These are phyloP conservation scores for Candida glucosophila DNA, from an alignment of 1,139 yeast species.

Conservation along the genomic window DNA sequence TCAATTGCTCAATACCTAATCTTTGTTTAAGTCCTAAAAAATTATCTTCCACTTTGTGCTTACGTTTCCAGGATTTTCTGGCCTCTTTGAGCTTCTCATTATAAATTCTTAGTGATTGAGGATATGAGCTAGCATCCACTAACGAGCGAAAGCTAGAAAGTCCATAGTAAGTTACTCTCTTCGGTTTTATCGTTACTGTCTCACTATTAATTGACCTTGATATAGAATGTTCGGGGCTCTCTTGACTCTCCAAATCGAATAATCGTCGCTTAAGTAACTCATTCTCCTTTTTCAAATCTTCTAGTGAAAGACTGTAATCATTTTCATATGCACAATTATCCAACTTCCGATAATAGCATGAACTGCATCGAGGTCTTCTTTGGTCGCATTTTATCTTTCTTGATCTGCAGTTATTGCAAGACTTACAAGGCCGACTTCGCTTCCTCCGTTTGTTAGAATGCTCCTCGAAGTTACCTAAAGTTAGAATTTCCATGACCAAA, in stretches of 20 bases:
- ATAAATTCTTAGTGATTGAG: background rate
- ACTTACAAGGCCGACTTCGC: slow-evolving; percentile 34
- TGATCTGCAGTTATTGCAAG: slow-evolving; percentile 40
- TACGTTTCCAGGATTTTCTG: slow-evolving; percentile 1
- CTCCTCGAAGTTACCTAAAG: slow-evolving; percentile 1
- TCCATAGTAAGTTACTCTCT: slow-evolving; percentile 1
- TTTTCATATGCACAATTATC: slow-evolving; percentile 1
- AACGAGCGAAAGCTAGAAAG: background rate
- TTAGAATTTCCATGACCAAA: slow-evolving; percentile 3
- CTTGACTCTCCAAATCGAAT: background rate
- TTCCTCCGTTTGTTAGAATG: slow-evolving; percentile 1
- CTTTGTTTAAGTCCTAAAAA: background rate
- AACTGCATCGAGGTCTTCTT: slow-evolving; percentile 39
- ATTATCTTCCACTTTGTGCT: background rate
- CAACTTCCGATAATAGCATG: slow-evolving; percentile 18
- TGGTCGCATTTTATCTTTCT: slow-evolving; percentile 48
- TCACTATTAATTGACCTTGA: background rate
- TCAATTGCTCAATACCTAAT: background rate
- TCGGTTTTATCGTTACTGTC: background rate
- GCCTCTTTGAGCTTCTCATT: no score
- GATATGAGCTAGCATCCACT: background rate
- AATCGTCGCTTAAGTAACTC: slow-evolving; percentile 1
- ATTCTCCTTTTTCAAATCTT: slow-evolving; percentile 1
- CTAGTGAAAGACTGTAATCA: background rate
- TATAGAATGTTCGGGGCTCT: background rate